phyloP scores from a whole-genome alignment of 768 basidiomycete species.

The Pisolithus sp. region DNA sequence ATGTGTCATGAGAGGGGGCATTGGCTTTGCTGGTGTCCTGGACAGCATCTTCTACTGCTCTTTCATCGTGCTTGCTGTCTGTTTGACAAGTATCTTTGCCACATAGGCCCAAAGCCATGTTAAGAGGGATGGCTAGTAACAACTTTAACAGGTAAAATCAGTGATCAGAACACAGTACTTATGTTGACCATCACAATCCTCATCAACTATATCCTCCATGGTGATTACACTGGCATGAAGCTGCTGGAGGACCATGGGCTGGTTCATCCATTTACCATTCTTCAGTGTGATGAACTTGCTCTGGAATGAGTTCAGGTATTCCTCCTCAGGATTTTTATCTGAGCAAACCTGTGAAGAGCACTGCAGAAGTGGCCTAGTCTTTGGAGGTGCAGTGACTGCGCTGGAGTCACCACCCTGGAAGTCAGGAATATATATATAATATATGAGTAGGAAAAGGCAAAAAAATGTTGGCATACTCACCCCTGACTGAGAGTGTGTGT shows the following conservation, averaged over 20 bases:
- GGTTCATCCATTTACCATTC: not conserved
- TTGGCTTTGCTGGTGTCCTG: not conserved
- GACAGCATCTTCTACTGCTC: not conserved
- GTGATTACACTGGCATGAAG: not conserved
- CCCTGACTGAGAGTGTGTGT: not conserved
- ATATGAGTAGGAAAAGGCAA: not conserved
- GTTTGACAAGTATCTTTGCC: not conserved
- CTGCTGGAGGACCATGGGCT: not conserved
- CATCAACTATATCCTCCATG: not conserved
- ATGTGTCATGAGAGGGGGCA: not conserved
- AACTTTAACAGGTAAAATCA: not conserved
- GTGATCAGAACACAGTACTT: not conserved
- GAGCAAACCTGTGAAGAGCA: not conserved
- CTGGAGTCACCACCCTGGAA: not conserved
- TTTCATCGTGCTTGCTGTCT: not conserved
- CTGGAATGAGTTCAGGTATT: not conserved
- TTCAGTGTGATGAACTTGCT: not conserved
- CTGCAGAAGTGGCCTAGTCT: not conserved
- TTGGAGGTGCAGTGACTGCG: not conserved
- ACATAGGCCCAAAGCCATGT: too few relatives aligned
- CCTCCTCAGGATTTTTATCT: not conserved
- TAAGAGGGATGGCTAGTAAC: not conserved
- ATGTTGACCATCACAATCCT: not conserved
- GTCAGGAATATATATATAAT: not conserved
- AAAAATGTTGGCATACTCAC: not conserved